Base-by-base conservation (phyloP, 1,284 basidiomycete genomes). In the Moniliella sp. region DNA sequence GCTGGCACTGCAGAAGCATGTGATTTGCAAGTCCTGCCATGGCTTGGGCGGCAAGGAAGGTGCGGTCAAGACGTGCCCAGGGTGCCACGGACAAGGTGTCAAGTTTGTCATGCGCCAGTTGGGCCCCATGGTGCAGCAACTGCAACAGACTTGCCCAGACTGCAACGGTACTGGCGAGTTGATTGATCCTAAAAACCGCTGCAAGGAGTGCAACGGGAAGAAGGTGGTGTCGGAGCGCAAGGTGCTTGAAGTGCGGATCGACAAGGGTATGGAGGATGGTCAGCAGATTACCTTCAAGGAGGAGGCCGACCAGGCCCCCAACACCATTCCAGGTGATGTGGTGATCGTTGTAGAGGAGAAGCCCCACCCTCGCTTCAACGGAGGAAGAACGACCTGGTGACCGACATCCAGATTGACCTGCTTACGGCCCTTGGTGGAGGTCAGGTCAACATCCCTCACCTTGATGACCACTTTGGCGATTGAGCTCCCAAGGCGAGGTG, bases 41-140 rank as follows among this genome's bases (percentile, higher is more conserved):
- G 91, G 91, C 46, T 83, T 80, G 59, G 91, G 91, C 36, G 91
- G 91, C 44, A 97, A 97, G 66, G 84, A 91, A 27, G 88, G 88
- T 36, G 77, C 88, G 17, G 83, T 93, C 39, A 74, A 75, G 62
- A 62, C 68, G 29, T 99, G 91, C 64, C 52, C 63, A n/a, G 61
- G 68, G 13, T 99, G 91, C 67, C 71, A 68, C 52, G 91, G 91
- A 46, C 80, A 84, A 50, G 91, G 91, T 61, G 66, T 91, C 66
- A 81, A 78, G 63, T 66, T 93, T 52, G 81, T 78, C 36, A n/a
- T n/a, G n/a, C 79, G 91, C 41, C 88, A 94, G 64, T 77, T 91
- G 72, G 91, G 91, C 21, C 91, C 91, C n/a, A 99, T 99, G 91
- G 83, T 99, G 50, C 91, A 99, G 66, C 91, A 99, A 65, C 81